Conservation (phyloP, 1,139 yeast species). For the Candida sojae region DNA sequence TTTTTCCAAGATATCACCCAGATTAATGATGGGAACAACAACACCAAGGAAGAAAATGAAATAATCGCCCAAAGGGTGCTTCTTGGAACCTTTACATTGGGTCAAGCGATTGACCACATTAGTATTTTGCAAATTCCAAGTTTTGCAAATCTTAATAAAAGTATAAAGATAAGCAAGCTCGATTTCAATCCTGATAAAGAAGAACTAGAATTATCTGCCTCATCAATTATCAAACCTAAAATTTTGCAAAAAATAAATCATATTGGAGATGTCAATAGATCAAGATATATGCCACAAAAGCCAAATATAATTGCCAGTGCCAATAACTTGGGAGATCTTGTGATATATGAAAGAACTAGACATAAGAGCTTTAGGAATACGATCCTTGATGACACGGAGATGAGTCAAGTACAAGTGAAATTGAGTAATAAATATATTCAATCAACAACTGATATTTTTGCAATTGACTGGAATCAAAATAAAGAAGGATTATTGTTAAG, state of each 20-base stretch:
- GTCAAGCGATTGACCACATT: constrained; percentile 43
- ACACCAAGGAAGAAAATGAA: constrained; percentile 24
- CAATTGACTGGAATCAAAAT: constrained; percentile 47
- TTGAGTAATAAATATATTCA: constrained; percentile 9
- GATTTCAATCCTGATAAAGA: constrained; percentile 41
- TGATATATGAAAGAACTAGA: constrained; percentile 54
- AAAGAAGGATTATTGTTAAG: constrained; percentile 36
- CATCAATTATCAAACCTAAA: constrained; percentile 22
- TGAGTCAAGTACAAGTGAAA: constrained; percentile 21
- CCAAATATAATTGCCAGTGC: constrained; percentile 46
- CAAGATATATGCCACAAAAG: constrained; percentile 45
- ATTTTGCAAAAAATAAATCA: constrained; percentile 45
- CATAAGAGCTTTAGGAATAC: constrained; percentile 45
- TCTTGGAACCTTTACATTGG: constrained; percentile 45
- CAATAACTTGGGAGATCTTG: constrained; percentile 41
- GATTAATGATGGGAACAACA: constrained; percentile 27
- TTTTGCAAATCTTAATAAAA: constrained; percentile 31
- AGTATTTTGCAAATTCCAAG: constrained; percentile 42
- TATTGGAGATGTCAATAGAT: constrained; percentile 45
- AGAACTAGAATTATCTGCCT: constrained; percentile 40
- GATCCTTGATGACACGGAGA: constrained; percentile 27
- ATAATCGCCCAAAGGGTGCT: constrained; percentile 34
- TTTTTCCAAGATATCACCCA: constrained; percentile 55
- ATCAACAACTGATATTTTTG: constrained; percentile 35
- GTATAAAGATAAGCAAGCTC: constrained; percentile 33